Evolutionary conservation across 768 basidiomycete species (phyloP).

Genomic region (Termitomyces bulborhizus): DNA sequence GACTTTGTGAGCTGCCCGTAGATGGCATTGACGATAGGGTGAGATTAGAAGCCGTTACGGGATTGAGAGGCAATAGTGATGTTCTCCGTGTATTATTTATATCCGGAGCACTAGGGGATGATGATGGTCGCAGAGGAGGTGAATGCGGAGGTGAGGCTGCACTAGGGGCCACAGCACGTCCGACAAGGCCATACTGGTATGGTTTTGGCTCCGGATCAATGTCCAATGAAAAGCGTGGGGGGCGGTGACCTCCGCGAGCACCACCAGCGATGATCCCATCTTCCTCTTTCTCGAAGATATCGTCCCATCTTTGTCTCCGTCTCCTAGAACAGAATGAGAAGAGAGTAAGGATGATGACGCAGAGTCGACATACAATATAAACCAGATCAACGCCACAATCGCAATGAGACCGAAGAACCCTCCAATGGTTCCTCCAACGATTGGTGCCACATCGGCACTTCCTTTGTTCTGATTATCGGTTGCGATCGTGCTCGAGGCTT

Average conservation of each 20-base stretch:
- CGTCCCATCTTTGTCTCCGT: constrained; percentile 41
- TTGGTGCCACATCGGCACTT: constrained; percentile 32
- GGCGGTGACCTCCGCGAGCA: constrained; percentile 11
- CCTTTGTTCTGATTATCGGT: constrained; percentile 11
- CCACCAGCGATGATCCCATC: constrained; percentile 18
- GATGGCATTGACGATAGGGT: constrained; percentile 36
- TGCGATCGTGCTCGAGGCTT: constrained; percentile 24
- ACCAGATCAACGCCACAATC: constrained; percentile 41
- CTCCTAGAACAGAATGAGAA: constrained; percentile 27
- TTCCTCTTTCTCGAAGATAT: constrained; percentile 43
- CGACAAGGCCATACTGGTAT: constrained; percentile 61
- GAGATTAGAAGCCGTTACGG: constrained; percentile 17
- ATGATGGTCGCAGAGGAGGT: constrained; percentile 21
- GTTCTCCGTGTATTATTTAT: constrained; percentile 15
- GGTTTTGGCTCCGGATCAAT: constrained; percentile 41
- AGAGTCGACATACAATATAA: constrained; percentile 36
- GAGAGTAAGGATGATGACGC: neutral
- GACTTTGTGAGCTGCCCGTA: constrained; percentile 33
- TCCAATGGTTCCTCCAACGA: constrained; percentile 49
- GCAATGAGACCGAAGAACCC: constrained; percentile 46
- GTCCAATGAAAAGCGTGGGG: constrained; percentile 24
- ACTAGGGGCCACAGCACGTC: constrained; percentile 29
- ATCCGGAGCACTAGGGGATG: constrained; percentile 6
- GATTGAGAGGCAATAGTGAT: constrained; percentile 23
- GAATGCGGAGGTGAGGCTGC: constrained; percentile 30